Evolutionary conservation across 2,329 filamentous ascomycete species (phyloP), one percentile per base, ranked within the genome.

Genomic region (Pestalotiopsis fici): DNA sequence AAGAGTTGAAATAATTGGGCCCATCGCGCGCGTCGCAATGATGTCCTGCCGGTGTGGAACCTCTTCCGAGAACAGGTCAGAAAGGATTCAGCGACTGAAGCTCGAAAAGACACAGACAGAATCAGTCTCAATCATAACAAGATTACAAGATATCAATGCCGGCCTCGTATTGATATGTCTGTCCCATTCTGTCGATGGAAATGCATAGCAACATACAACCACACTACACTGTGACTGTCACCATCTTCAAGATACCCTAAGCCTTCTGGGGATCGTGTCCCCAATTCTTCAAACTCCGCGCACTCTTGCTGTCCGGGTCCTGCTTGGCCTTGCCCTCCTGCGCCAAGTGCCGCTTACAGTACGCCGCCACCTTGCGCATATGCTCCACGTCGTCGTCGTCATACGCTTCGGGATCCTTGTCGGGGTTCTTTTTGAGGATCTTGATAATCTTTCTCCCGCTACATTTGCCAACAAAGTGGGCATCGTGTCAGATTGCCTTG

Each of bases 271-370:
- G 74, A 79, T 84, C 82, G 71, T 84, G 81, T 0, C 82, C 81
- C 85, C 85, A 87, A 69, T 87, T 87, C 79, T 87, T 87, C 76
- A 88, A 73, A 43, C 81, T 84, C 72, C 82, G 84, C 68, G 86
- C 85, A 57, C 76, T 79, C 71, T 76, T 78, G 35, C 76, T 80
- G 2, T 73, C 67, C 15, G 75, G 74, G 54, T 78, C 71, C 25
- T 82, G 81, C 76, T 89, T 82, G 63, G 83, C 85, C 69, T 81
- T 84, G 68, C 82, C 83, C 75, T 90, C 87, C 73, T 88, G 87
- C 15, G 86, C 87, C 2, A 90, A 76, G 77, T 90, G 87, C 4
- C 87, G 79, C 74, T 89, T 89, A 72, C 84, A 87, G 69, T 88
- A 88, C 12, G 85, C 81, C 1, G 87, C 86, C 2, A 88, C 86